A percentile compares a stretch with the other conserved stretches of the same genome.
Evolutionary conservation across 2,329 filamentous ascomycete genomes (phyloP).

Genomic region (Epichloe sibirici): DNA sequence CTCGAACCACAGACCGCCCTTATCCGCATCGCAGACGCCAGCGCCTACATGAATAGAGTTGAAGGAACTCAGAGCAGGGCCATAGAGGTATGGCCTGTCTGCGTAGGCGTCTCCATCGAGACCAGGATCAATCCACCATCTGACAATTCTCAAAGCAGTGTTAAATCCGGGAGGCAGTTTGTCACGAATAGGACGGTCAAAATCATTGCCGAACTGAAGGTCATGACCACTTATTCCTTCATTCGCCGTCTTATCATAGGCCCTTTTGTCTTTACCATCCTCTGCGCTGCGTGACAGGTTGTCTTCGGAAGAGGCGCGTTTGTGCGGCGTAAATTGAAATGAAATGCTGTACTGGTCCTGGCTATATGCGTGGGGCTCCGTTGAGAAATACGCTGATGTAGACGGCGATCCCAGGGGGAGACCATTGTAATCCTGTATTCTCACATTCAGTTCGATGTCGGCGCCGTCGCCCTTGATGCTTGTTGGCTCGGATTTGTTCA

Average conservation of each 20-base stretch:
- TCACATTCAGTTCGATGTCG: slow-evolving; percentile 58
- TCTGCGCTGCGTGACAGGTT: background rate
- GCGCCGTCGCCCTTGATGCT: slow-evolving; percentile 52
- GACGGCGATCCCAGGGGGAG: slow-evolving; percentile 61
- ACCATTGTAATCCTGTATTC: slow-evolving; percentile 57
- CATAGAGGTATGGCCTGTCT: slow-evolving; percentile 77
- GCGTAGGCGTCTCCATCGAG: slow-evolving; percentile 83
- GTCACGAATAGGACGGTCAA: slow-evolving; percentile 80
- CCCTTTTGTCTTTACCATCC: slow-evolving; percentile 4
- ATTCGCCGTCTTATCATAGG: slow-evolving; percentile 4
- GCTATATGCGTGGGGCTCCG: slow-evolving; percentile 51
- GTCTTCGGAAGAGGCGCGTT: slow-evolving; percentile 10
- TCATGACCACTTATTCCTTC: slow-evolving; percentile 54
- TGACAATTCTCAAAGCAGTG: slow-evolving; percentile 73
- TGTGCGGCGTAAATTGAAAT: slow-evolving; percentile 65
- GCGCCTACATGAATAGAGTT: slow-evolving; percentile 61
- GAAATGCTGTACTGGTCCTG: slow-evolving; percentile 76
- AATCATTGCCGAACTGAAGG: slow-evolving; percentile 90
- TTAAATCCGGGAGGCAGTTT: slow-evolving; percentile 76
- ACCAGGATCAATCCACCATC: slow-evolving; percentile 84
- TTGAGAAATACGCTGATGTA: slow-evolving; percentile 66
- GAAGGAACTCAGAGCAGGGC: slow-evolving; percentile 67
- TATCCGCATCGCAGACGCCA: slow-evolving; percentile 31
- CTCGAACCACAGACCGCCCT: slow-evolving; percentile 45
- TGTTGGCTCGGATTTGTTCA: slow-evolving; percentile 57